Evolutionary conservation across 1,284 basidiomycete species (phyloP).

Genomic region (Austroboletus novae-zelandiae): DNA sequence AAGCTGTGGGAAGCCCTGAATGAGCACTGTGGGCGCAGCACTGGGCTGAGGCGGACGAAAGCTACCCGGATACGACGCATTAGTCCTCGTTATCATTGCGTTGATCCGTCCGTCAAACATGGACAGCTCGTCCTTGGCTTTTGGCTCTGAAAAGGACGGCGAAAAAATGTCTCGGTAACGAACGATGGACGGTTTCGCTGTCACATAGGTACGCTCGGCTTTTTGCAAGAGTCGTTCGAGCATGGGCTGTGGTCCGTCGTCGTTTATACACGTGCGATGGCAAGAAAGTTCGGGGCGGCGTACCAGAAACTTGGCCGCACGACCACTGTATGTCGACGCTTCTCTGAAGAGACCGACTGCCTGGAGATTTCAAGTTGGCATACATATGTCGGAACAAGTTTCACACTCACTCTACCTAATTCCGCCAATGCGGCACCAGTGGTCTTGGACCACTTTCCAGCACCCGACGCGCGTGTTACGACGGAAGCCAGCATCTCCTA

Average conservation of each 20-base stretch:
- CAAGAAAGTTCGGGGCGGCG: slow-evolving; percentile 23
- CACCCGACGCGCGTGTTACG: slow-evolving; percentile 49
- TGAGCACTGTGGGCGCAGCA: not conserved
- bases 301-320: slow-evolving; percentile 66
- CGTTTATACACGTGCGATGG: too few relatives aligned
- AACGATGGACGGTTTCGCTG: slow-evolving; percentile 43
- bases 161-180: slow-evolving; percentile 56
- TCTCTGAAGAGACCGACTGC: slow-evolving; percentile 62
- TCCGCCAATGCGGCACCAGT: slow-evolving; percentile 65
- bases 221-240: slow-evolving; percentile 57
- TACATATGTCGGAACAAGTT: too few relatives aligned
- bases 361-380: slow-evolving; percentile 3
- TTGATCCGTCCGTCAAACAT: slow-evolving; percentile 73
- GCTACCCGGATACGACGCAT: slow-evolving; percentile 7
- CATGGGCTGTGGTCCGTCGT: slow-evolving; percentile 53
- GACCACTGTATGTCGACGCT: slow-evolving; percentile 57
- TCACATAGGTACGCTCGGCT: slow-evolving; percentile 52
- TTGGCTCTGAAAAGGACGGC: slow-evolving; percentile 36
- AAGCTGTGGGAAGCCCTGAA: slow-evolving; percentile 41
- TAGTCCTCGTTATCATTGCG: slow-evolving; percentile 47
- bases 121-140: slow-evolving; percentile 58
- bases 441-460: slow-evolving; percentile 56
- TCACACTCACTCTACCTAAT: slow-evolving; percentile 38
- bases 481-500: slow-evolving; percentile 71
- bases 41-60: not conserved